Base-by-base conservation (phyloP, 176 grass and related monocot species). In the Oropetium thomaeum region DNA sequence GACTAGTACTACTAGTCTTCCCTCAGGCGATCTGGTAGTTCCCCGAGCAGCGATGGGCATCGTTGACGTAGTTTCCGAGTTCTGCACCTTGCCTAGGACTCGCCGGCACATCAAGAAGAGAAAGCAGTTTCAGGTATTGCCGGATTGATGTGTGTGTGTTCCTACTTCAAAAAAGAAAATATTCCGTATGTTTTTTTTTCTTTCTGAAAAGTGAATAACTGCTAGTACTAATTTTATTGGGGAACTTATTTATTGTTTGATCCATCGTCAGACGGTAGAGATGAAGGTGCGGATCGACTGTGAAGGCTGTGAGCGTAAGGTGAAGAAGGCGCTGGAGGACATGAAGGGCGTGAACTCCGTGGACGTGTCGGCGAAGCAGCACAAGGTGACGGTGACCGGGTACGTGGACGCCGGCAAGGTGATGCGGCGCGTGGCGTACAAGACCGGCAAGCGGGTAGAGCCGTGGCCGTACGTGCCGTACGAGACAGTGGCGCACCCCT, bases 261-360 rank as follows among this genome's bases (percentile, higher is more conserved):
- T 78, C 31, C 37, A 28, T 45, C 55, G 93, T 49, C 63, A 97
- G 91, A 98, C 91, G 9, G 95, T 94, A 51, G 95, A 93, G 86
- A 85, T 98, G 78, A 94, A 98, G 91, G 86, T 98, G 39, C 72
- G 76, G 25, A 98, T 98, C 83, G 95, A 98, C 81, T 98, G 95
- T 68, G 95, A 98, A 30, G 95, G 95, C 1, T 98, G 95, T 74
- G 95, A 98, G 62, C 82, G 91, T 42, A 98, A 94, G 84, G 48
- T 98, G 1, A 85, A 75, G 67, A 92, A 98, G 7, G 86, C 91
- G 14, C 22, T 92, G 1, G 67, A 89, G 76, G 84, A 67, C 70
- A 82, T 98, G 84, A 78, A 84, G 64, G 93, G 93, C 39, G 84
- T 96, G 57, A 92, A 59, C 75, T 62, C 81, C 0, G 87, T 96